These are phyloP conservation scores for Fistulinella cinereoalba DNA, from an alignment of 1,284 basidiomycete species.

Conservation along the genomic window DNA sequence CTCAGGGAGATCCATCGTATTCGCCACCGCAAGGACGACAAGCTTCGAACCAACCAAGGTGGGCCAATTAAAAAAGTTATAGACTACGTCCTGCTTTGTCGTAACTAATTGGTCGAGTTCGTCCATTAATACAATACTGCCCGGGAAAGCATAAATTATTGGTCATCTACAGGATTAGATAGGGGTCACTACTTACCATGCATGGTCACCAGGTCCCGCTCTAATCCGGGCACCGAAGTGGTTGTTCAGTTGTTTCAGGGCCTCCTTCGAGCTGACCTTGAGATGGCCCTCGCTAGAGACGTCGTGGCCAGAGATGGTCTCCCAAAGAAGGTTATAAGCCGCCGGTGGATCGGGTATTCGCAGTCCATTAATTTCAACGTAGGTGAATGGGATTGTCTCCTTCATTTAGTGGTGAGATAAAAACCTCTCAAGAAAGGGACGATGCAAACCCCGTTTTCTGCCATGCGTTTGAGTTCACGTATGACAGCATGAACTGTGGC, in stretches of 20 bases:
- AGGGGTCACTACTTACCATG: constrained; percentile 49
- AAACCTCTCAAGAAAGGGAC: neutral
- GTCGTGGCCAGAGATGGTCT: constrained; percentile 77
- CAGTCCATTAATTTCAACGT: constrained; percentile 98
- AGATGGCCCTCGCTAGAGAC: constrained; percentile 58
- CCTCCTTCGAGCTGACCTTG: constrained; percentile 67
- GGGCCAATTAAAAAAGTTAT: constrained; percentile 99
- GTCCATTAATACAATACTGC: constrained; percentile 94
- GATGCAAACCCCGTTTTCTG: constrained; percentile 64
- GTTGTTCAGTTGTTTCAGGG: constrained; percentile 60
- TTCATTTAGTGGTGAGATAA: constrained; percentile 30
- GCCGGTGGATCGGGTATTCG: constrained; percentile 86
- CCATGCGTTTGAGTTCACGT: constrained; percentile 84
- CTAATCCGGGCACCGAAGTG: constrained; percentile 57
- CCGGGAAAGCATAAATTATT: neutral
- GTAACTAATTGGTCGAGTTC: constrained; percentile 97
- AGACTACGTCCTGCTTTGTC: constrained; percentile 95
- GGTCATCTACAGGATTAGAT: neutral
- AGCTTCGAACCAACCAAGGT: constrained; percentile 83
- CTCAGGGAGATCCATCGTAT: constrained; percentile 98
- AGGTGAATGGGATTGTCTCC: constrained; percentile 93
- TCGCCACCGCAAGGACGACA: constrained; percentile 95
- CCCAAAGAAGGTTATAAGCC: constrained; percentile 89
- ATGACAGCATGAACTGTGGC: constrained; percentile 95
- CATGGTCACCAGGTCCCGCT: constrained; percentile 65